Conservation (phyloP, 139 green algal genomes). For the Micractinium sp. region DNA sequence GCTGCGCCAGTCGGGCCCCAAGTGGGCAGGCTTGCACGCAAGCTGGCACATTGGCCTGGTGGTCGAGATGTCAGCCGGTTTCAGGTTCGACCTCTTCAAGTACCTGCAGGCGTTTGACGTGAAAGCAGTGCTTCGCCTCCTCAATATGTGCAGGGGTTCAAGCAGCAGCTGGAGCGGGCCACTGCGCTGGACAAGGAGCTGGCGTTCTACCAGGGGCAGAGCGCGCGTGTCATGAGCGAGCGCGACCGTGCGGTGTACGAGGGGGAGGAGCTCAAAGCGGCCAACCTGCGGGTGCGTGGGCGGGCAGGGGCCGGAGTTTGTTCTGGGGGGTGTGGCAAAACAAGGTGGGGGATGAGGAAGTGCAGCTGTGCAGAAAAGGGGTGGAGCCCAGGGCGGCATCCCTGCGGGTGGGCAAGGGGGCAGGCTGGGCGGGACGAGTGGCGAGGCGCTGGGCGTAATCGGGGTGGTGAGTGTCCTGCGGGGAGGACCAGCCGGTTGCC, state of each 20-base stretch:
- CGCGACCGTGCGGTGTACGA: constrained; percentile 36
- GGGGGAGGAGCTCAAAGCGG: constrained; percentile 44
- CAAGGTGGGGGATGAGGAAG: background rate
- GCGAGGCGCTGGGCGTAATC: background rate
- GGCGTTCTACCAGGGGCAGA: constrained; percentile 50
- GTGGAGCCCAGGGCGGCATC: background rate
- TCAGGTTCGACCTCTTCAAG: no score
- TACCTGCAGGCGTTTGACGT: no score
- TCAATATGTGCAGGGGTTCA: constrained; percentile 1
- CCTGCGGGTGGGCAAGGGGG: background rate
- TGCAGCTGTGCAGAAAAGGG: background rate
- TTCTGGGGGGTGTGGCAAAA: background rate
- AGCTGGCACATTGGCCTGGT: no score
- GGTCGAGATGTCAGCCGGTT: no score
- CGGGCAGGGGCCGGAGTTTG: background rate
- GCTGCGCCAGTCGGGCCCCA: no score
- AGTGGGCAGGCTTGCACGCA: no score
- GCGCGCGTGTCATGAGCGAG: constrained; percentile 27
- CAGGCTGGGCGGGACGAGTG: background rate
- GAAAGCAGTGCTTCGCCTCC: no score
- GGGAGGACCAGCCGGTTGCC: no score
- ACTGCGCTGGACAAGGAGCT: constrained; percentile 51
- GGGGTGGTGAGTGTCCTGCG: no score
- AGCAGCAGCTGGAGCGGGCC: constrained; percentile 21
- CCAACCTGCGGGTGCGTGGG: constrained; percentile 4